Percentiles rank a stretch among this genome's conserved stretches.
phyloP scores from a whole-genome alignment of 176 grass and related monocot species.

The Triticum monococcum region DNA sequence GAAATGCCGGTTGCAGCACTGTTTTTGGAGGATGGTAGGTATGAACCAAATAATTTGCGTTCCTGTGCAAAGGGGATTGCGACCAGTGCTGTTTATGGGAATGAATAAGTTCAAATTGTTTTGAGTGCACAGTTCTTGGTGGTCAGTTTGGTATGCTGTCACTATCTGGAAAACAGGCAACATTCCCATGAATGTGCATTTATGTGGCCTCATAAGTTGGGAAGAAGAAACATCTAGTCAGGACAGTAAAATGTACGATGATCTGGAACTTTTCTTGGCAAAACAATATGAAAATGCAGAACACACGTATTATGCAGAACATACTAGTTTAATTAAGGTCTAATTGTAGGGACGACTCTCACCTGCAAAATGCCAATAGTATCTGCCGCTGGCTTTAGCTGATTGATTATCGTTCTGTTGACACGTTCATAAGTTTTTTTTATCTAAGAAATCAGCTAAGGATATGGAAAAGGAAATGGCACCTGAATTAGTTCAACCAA shows the following conservation, averaged over 20 bases:
- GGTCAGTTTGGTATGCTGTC: conserved; percentile 5
- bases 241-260: neutral
- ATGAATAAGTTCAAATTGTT: neutral
- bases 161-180: neutral
- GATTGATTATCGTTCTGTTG: neutral
- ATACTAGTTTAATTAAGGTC: neutral
- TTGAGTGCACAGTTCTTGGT: neutral
- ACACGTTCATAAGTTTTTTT: neutral
- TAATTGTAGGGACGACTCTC: neutral
- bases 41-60: neutral
- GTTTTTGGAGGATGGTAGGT: neutral
- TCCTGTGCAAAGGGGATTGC: neutral
- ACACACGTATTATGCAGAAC: too few species aligned
- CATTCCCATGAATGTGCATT: neutral
- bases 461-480: neutral
- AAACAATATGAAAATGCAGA: neutral
- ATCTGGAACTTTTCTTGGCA: neutral
- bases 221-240: neutral
- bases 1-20: neutral
- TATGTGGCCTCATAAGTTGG: neutral
- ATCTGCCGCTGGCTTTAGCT: neutral
- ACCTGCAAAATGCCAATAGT: neutral
- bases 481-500: neutral
- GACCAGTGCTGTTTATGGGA: neutral
- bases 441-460: neutral